Percentiles rank a stretch among this genome's conserved stretches.
These are phyloP conservation scores for Kitagawia praeruptora DNA, from an alignment of 129 eudicot genomes.

Conservation along the genomic window DNA sequence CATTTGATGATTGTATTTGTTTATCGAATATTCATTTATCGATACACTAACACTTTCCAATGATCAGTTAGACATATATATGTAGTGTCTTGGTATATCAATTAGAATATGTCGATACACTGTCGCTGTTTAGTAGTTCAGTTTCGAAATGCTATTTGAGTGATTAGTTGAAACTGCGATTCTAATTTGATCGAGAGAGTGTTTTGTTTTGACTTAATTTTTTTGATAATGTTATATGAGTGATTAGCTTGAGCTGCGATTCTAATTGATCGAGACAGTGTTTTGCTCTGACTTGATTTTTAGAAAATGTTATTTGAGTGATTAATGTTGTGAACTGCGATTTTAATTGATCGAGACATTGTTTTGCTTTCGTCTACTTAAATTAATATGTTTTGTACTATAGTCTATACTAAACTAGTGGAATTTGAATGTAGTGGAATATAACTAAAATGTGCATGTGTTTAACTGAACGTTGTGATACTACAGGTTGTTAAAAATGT, in stretches of 20 bases:
- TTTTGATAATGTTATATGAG: background rate
- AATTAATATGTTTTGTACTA: no score
- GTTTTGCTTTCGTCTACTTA: background rate
- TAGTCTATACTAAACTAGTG: background rate
- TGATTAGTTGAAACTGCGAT: background rate
- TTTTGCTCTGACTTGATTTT: background rate
- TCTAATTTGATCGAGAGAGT: background rate
- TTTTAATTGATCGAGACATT: background rate
- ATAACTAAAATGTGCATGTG: background rate
- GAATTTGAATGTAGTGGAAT: background rate
- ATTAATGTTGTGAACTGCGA: background rate
- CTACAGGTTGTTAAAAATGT: slow-evolving; percentile 94
- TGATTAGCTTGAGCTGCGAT: background rate
- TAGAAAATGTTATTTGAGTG: no score
- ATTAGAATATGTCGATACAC: no score
- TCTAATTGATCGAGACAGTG: background rate
- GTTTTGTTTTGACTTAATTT: background rate
- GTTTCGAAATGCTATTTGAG: background rate
- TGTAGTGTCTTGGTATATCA: no score
- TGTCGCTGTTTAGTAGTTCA: background rate
- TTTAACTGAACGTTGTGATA: background rate
- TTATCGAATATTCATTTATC: no score
- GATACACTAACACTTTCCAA: no score
- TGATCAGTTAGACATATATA: background rate
- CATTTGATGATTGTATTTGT: no score